Evolutionary conservation across 371 early-diverging fungal genomes (phyloP).

Genomic region (Apophysomyces trapeziformis): DNA sequence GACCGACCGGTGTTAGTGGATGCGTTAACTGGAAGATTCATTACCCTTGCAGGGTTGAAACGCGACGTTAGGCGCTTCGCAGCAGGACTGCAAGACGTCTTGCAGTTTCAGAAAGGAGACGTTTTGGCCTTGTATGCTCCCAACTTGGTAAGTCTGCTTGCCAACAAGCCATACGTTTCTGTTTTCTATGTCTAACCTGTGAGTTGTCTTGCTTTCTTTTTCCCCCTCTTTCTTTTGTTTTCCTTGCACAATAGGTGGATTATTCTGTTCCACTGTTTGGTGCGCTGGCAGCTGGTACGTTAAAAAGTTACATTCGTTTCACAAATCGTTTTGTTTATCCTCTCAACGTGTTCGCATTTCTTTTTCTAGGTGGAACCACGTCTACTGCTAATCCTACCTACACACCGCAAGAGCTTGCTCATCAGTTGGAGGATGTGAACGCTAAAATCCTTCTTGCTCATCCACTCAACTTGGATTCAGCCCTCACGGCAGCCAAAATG

Average conservation of each 20-base stretch:
- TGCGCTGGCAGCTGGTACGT: constrained; percentile 41
- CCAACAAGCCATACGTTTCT: too few species aligned
- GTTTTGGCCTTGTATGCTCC: constrained; percentile 20
- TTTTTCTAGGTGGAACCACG: constrained; percentile 63
- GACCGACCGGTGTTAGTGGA: constrained; percentile 1
- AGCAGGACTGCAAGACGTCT: neutral
- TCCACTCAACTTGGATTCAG: constrained; percentile 49
- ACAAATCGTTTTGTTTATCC: neutral
- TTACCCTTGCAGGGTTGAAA: neutral
- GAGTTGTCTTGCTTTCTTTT: too few species aligned
- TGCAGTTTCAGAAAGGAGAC: constrained; percentile 14
- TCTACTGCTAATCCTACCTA: constrained; percentile 82
- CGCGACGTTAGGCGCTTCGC: constrained; percentile 11
- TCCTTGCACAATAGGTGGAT: constrained; percentile 12
- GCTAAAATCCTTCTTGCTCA: constrained; percentile 66
- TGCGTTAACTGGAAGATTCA: neutral
- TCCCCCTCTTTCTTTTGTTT: neutral
- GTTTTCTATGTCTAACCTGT: too few species aligned
- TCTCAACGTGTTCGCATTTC: neutral
- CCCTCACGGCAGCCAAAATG: constrained; percentile 60
- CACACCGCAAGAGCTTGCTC: constrained; percentile 73
- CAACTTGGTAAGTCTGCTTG: constrained; percentile 12
- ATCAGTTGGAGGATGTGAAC: constrained; percentile 71
- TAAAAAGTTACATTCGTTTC: neutral
- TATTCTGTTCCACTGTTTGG: constrained; percentile 42